Evolutionary conservation across 2,329 filamentous ascomycete genomes (phyloP).

Genomic region (Fusarium proliferatum): DNA sequence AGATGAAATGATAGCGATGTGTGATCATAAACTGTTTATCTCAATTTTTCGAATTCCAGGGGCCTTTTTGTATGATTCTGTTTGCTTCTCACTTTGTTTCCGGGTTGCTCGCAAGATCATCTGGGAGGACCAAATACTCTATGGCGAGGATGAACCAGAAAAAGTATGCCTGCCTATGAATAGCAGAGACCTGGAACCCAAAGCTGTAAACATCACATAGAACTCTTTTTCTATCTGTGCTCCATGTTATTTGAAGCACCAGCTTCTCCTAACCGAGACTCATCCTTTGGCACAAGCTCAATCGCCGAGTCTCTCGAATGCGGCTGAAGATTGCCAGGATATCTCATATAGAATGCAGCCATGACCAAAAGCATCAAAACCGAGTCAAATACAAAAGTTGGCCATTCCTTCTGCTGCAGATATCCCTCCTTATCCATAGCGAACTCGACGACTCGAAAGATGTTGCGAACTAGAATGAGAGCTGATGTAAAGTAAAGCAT

Average conservation of each 20-base stretch:
- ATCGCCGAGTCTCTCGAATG: neutral
- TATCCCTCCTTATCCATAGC: slow-evolving; percentile 22
- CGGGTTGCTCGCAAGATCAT: no score
- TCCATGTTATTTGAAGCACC: neutral
- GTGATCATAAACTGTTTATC: no score
- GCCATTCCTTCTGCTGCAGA: slow-evolving; percentile 33
- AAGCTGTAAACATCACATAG: no score
- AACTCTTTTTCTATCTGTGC: accelerated
- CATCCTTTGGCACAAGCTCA: neutral
- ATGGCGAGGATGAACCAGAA: no score
- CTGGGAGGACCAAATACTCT: no score
- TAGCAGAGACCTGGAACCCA: no score
- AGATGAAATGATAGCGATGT: no score
- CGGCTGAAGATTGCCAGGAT: slow-evolving; percentile 1
- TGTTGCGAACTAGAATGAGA: slow-evolving; percentile 4
- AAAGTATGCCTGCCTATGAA: no score
- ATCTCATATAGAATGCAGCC: slow-evolving; percentile 17
- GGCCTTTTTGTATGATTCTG: no score
- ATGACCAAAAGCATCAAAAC: slow-evolving; percentile 24
- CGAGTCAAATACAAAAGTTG: slow-evolving; percentile 23
- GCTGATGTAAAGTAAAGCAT: slow-evolving; percentile 24
- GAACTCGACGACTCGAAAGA: slow-evolving; percentile 30
- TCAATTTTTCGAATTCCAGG: no score
- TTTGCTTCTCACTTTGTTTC: no score
- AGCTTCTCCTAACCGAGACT: neutral